Percentiles rank a stretch among this genome's conserved stretches.
These are phyloP conservation scores for Trichoderma cornu-damae DNA, from an alignment of 2,329 filamentous ascomycete genomes.

Conservation along the genomic window DNA sequence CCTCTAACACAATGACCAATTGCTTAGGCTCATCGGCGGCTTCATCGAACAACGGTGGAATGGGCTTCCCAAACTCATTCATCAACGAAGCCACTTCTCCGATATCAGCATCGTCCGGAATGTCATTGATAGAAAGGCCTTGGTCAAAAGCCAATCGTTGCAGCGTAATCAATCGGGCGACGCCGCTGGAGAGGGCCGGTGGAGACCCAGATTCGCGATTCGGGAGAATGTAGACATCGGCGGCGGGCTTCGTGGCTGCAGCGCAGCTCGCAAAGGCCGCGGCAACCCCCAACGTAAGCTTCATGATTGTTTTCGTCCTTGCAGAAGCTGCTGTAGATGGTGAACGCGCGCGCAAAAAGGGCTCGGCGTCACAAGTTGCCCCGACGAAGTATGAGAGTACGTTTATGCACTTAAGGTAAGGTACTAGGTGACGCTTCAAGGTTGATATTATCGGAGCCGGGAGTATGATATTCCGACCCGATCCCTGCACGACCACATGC, in stretches of 20 bases:
- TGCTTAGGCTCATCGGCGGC: conserved; percentile 41
- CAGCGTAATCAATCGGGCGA: conserved; percentile 55
- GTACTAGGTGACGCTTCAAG: conserved; percentile 11
- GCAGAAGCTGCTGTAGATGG: conserved; percentile 32
- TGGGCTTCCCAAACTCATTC: conserved; percentile 53
- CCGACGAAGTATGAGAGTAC: conserved; percentile 11
- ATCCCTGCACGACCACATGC: conserved; percentile 6
- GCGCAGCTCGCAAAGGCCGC: conserved; percentile 37
- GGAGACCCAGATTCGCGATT: conserved; percentile 28
- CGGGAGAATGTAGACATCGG: conserved; percentile 52
- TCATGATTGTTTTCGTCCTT: conserved; percentile 36
- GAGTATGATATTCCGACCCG: conserved; percentile 30
- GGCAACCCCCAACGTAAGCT: conserved; percentile 39
- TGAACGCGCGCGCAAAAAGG: conserved; percentile 21
- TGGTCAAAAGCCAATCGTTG: conserved; percentile 49
- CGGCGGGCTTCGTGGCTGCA: conserved; percentile 38
- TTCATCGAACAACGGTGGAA: conserved; percentile 46
- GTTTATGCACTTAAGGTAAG: too few species aligned
- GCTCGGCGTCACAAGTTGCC: conserved; percentile 31
- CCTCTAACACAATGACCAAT: conserved; percentile 56
- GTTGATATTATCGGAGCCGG: conserved; percentile 25
- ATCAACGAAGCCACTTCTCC: conserved; percentile 53
- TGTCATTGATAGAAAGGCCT: conserved; percentile 45
- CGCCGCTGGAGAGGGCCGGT: conserved; percentile 46
- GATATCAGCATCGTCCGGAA: conserved; percentile 36